Percentiles rank a stretch among this genome's conserved stretches.
These are phyloP conservation scores for Dillenia turbinata DNA, from an alignment of 164 flowering plant genomes.

Conservation along the genomic window DNA sequence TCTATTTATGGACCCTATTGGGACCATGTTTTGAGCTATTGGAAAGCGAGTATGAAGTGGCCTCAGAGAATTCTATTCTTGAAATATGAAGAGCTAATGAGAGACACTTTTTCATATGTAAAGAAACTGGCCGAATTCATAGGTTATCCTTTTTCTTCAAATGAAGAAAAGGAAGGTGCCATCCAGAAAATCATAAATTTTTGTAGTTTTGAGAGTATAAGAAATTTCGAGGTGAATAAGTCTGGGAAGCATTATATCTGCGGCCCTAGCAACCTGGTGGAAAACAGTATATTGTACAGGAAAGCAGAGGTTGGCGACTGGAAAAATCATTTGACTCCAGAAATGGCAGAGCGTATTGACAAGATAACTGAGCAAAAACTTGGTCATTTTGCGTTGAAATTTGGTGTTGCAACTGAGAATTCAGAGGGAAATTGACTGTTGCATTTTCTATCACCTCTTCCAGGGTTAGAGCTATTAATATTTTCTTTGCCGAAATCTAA, in stretches of 20 bases:
- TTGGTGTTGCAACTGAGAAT: no score
- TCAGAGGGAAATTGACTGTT: no score
- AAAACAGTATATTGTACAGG: neutral
- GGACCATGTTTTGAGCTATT: no score
- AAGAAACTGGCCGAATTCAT: neutral
- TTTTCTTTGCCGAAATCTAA: no score
- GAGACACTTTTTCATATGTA: neutral
- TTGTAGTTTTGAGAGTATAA: neutral
- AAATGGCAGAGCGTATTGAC: neutral
- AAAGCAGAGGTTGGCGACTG: slow-evolving; percentile 11
- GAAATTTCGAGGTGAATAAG: slow-evolving; percentile 4
- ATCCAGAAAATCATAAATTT: slow-evolving; percentile 3
- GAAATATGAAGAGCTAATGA: slow-evolving; percentile 8
- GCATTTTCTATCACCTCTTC: no score
- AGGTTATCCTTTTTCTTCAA: no score
- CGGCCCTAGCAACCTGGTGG: no score
- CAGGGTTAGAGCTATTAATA: no score
- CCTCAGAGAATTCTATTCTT: neutral
- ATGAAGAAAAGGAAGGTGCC: neutral
- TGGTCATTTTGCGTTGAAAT: no score
- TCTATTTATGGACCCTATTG: neutral
- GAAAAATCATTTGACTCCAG: slow-evolving; percentile 1
- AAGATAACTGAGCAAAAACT: no score
- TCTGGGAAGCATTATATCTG: neutral
- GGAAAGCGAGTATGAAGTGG: neutral